A percentile compares a stretch with the other conserved stretches of the same genome.
These are phyloP conservation scores for Metschnikowia amazonensis DNA, from an alignment of 805 yeast species.

Conservation along the genomic window DNA sequence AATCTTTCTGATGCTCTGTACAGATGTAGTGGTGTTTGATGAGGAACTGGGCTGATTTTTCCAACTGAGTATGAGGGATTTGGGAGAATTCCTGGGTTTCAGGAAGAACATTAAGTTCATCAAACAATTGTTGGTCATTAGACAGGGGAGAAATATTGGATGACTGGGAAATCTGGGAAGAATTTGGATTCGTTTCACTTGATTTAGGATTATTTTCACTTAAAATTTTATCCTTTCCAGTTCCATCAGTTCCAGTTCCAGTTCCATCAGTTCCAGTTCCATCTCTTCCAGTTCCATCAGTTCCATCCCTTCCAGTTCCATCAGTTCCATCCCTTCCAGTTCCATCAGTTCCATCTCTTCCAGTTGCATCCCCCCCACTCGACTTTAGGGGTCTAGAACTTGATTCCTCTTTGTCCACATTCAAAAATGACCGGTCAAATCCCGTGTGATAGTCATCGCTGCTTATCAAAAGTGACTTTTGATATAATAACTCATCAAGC, in stretches of 20 bases:
- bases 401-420: constrained; percentile 47
- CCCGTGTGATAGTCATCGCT: constrained; percentile 92
- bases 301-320: too few species aligned
- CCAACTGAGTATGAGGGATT: constrained; percentile 47
- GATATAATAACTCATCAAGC: constrained; percentile 62
- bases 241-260: too few species aligned
- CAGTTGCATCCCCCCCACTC: too few species aligned
- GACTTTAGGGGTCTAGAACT: too few species aligned
- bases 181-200: too few species aligned
- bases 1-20: constrained; percentile 83
- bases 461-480: constrained; percentile 71
- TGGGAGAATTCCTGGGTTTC: constrained; percentile 65
- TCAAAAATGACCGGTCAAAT: constrained; percentile 79
- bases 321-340: too few species aligned
- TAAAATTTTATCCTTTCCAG: too few species aligned
- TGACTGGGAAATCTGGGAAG: too few species aligned
- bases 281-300: too few species aligned
- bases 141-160: background rate
- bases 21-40: constrained; percentile 63
- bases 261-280: too few species aligned
- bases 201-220: too few species aligned
- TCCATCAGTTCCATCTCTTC: too few species aligned
- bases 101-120: constrained; percentile 53
- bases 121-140: constrained; percentile 33
- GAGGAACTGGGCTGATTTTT: constrained; percentile 50